Evolutionary conservation across 2,329 filamentous ascomycete species (phyloP).

Genomic region (Aspergillus latus): DNA sequence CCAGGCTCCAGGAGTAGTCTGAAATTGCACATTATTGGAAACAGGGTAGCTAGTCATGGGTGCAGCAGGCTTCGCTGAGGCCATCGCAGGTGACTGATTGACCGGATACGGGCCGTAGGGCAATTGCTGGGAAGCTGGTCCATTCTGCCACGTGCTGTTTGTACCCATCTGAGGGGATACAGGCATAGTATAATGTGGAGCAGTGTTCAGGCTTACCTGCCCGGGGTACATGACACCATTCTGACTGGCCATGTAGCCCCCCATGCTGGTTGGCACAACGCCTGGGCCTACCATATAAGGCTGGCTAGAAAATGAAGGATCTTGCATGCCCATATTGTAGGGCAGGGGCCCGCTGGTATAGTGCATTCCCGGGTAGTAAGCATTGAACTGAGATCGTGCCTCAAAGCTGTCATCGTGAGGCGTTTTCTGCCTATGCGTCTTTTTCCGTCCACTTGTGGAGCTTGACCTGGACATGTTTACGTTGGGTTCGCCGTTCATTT

Average conservation of each 20-base stretch:
- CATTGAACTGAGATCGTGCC: slow-evolving; percentile 59
- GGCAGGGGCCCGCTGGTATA: slow-evolving; percentile 34
- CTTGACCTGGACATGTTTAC: slow-evolving; percentile 82
- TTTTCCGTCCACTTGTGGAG: slow-evolving; percentile 80
- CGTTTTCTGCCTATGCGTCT: slow-evolving; percentile 65
- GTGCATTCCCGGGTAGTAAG: slow-evolving; percentile 46
- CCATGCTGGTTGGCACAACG: slow-evolving; percentile 32
- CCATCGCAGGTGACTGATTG: slow-evolving; percentile 39
- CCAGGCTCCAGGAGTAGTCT: slow-evolving; percentile 34
- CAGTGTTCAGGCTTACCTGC: slow-evolving; percentile 32
- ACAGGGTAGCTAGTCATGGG: slow-evolving; percentile 39
- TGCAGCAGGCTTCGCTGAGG: slow-evolving; percentile 40
- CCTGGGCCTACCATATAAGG: slow-evolving; percentile 41
- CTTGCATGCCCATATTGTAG: slow-evolving; percentile 32
- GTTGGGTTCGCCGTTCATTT: slow-evolving; percentile 64
- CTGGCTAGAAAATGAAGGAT: slow-evolving; percentile 32
- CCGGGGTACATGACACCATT: slow-evolving; percentile 34
- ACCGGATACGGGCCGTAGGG: slow-evolving; percentile 41
- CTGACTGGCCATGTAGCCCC: slow-evolving; percentile 33
- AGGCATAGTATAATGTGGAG: slow-evolving; percentile 38
- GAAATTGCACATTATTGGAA: slow-evolving; percentile 34
- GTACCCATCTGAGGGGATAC: slow-evolving; percentile 37
- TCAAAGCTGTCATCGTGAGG: slow-evolving; percentile 66
- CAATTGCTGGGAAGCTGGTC: slow-evolving; percentile 35
- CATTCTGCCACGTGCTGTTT: slow-evolving; percentile 38